Evolutionary conservation across 164 flowering plant species (phyloP).

Genomic region (Liquidambar formosana): DNA sequence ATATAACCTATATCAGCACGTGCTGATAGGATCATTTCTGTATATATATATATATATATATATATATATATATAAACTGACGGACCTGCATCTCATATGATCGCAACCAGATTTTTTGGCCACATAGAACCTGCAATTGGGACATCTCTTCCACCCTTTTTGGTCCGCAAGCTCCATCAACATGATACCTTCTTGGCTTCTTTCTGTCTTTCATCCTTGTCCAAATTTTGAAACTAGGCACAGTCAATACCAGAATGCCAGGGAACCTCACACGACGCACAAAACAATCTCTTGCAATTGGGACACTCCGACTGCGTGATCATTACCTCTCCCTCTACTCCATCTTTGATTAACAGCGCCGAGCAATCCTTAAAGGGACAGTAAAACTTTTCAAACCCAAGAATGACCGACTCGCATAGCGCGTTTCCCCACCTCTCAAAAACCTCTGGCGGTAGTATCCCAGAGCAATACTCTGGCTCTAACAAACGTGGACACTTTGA

Average conservation of each 20-base stretch:
- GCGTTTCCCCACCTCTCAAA: slow-evolving; percentile 52
- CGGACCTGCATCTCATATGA: slow-evolving; percentile 48
- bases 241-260: slow-evolving; percentile 53
- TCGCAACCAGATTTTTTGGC: slow-evolving; percentile 45
- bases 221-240: slow-evolving; percentile 37
- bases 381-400: slow-evolving; percentile 41
- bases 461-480: slow-evolving; percentile 41
- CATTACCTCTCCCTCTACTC: slow-evolving; percentile 12
- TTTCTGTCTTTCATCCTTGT: slow-evolving; percentile 28
- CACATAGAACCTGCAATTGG: slow-evolving; percentile 40
- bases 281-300: slow-evolving; percentile 45
- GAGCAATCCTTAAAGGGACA: slow-evolving; percentile 68
- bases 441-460: slow-evolving; percentile 34
- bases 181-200: slow-evolving; percentile 51
- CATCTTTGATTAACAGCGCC: slow-evolving; percentile 37
- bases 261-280: slow-evolving; percentile 44
- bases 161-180: slow-evolving; percentile 38
- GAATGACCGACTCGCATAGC: slow-evolving; percentile 42
- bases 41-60: no score
- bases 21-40: no score
- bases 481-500: slow-evolving; percentile 30
- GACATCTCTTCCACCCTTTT: slow-evolving; percentile 45
- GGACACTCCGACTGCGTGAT: slow-evolving; percentile 44
- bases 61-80: no score
- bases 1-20: no score